Percentiles rank a stretch among this genome's conserved stretches.
Evolutionary conservation across 257 asterid species (phyloP).

Genomic region (Avicennia marina): DNA sequence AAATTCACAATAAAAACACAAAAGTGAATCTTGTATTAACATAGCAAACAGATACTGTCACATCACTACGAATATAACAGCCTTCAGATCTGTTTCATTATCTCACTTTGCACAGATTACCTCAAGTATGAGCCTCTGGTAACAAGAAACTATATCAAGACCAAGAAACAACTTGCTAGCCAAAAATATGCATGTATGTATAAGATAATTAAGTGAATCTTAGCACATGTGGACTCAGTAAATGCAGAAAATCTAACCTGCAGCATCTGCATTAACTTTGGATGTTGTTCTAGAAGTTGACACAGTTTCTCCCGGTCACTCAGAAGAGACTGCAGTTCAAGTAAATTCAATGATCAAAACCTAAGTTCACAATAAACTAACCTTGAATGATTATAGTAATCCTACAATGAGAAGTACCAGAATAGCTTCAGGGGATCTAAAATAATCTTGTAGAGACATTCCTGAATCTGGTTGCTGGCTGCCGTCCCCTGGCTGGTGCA

Average conservation of each 20-base stretch:
- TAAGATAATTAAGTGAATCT: too few species aligned
- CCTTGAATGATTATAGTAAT: neutral
- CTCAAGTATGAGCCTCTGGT: neutral
- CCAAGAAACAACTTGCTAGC: neutral
- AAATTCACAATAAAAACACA: neutral
- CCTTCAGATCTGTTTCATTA: neutral
- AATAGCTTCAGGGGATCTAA: conserved; percentile 69
- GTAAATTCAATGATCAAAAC: conserved; percentile 1
- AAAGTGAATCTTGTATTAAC: neutral
- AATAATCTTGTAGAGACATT: conserved; percentile 53
- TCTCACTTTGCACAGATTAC: neutral
- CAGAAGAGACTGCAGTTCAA: conserved; percentile 58
- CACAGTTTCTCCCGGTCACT: conserved; percentile 93
- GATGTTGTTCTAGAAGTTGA: conserved; percentile 90
- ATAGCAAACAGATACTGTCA: neutral
- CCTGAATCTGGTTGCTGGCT: conserved; percentile 61
- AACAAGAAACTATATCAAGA: neutral
- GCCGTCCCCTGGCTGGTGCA: conserved; percentile 29
- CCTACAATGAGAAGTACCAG: conserved; percentile 33
- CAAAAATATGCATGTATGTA: neutral
- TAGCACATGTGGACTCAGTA: neutral
- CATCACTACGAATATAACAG: neutral
- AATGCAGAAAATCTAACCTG: conserved; percentile 36
- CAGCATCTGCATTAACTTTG: conserved; percentile 96
- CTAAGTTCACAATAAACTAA: neutral